These are phyloP conservation scores for Candida schatavii DNA, from an alignment of 805 yeast species.

Conservation along the genomic window DNA sequence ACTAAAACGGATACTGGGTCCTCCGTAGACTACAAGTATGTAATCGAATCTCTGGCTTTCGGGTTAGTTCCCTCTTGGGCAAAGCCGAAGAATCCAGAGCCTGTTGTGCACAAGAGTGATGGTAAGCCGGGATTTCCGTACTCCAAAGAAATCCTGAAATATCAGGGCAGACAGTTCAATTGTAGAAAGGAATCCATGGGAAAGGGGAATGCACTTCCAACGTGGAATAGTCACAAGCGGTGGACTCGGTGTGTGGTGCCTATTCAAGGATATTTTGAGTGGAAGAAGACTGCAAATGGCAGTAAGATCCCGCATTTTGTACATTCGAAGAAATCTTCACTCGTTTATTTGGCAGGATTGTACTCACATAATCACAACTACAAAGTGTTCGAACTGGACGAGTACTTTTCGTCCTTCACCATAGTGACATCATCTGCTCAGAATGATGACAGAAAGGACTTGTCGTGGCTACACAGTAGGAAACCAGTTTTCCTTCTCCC, in stretches of 20 bases:
- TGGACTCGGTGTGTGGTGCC: slow-evolving; percentile 71
- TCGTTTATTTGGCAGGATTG: slow-evolving; percentile 62
- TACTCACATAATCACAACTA: slow-evolving; percentile 36
- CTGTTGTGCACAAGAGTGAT: slow-evolving; percentile 14
- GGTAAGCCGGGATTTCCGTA: slow-evolving; percentile 16
- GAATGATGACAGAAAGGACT: slow-evolving; percentile 39
- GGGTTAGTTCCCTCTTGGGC: slow-evolving; percentile 74
- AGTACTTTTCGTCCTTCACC: slow-evolving; percentile 50
- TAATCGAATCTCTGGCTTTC: slow-evolving; percentile 65
- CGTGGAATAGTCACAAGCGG: slow-evolving; percentile 57
- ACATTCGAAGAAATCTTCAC: slow-evolving; percentile 45
- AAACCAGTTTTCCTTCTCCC: slow-evolving; percentile 75
- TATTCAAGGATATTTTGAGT: slow-evolving; percentile 82
- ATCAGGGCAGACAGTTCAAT: slow-evolving; percentile 60
- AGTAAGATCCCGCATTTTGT: slow-evolving; percentile 66
- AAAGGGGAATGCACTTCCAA: slow-evolving; percentile 32
- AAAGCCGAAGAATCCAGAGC: slow-evolving; percentile 37
- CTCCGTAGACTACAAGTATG: slow-evolving; percentile 13
- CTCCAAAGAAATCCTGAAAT: slow-evolving; percentile 30
- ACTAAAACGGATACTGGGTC: not conserved
- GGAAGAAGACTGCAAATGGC: slow-evolving; percentile 44
- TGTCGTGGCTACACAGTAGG: slow-evolving; percentile 70
- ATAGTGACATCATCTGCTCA: slow-evolving; percentile 71
- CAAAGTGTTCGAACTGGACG: slow-evolving; percentile 13
- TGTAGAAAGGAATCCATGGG: slow-evolving; percentile 65